phyloP scores from a whole-genome alignment of 768 basidiomycete genomes.

The Lactifluus subvellereus region DNA sequence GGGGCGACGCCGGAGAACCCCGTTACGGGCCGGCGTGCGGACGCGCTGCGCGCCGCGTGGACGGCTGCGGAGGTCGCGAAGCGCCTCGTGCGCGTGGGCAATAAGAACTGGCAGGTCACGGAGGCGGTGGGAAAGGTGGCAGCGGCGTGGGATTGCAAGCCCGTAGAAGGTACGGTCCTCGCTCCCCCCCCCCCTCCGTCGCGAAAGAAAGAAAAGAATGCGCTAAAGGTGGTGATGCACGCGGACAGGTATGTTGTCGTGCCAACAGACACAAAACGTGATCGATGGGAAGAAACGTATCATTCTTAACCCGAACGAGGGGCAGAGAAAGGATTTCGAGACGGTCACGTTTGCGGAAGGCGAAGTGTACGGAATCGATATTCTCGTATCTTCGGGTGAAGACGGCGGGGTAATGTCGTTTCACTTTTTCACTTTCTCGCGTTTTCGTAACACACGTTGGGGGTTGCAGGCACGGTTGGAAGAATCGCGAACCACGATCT shows the following conservation, averaged over 20 bases:
- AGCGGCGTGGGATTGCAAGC: slow-evolving; percentile 75
- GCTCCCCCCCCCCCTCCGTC: too few species aligned
- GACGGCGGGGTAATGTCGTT: slow-evolving; percentile 76
- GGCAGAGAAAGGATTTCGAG: slow-evolving; percentile 83
- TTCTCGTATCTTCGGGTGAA: slow-evolving; percentile 79
- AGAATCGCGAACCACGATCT: slow-evolving; percentile 87
- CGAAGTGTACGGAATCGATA: slow-evolving; percentile 93
- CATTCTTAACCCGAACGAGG: slow-evolving; percentile 82
- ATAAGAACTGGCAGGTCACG: slow-evolving; percentile 94
- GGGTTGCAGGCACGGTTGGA: slow-evolving; percentile 69
- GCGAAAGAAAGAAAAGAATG: too few species aligned
- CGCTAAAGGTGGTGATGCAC: neutral
- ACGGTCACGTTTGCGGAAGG: slow-evolving; percentile 81
- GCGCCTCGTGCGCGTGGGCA: slow-evolving; percentile 85
- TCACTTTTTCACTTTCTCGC: neutral
- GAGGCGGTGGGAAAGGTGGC: slow-evolving; percentile 74
- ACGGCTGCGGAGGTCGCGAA: slow-evolving; percentile 87
- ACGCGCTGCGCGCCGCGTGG: slow-evolving; percentile 92
- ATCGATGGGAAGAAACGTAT: slow-evolving; percentile 96
- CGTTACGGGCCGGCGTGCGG: slow-evolving; percentile 80
- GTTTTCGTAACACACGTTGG: neutral
- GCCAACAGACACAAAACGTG: slow-evolving; percentile 89
- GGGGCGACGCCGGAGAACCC: slow-evolving; percentile 69
- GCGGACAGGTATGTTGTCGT: slow-evolving; percentile 83
- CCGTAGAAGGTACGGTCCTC: slow-evolving; percentile 73